Conservation (phyloP, 352 stramenopile genomes). For the Phytophthora multivora region DNA sequence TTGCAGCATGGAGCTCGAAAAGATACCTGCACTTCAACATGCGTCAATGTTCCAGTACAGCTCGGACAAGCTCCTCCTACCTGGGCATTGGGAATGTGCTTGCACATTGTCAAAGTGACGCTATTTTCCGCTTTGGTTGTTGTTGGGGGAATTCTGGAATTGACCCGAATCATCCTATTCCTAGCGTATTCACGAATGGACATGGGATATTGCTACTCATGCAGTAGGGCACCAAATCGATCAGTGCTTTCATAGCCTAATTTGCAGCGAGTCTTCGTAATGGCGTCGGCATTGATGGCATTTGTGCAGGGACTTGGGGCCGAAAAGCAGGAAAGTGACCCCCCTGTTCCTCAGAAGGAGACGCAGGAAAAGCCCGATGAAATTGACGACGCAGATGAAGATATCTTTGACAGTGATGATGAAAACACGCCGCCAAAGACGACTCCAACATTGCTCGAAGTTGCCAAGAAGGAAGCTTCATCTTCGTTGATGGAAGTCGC, state of each 20-base stretch:
- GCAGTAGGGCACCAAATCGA: neutral
- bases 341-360: neutral
- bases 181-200: neutral
- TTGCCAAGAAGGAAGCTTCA: constrained; percentile 38
- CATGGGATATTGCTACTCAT: constrained; percentile 15
- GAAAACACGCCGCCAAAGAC: constrained; percentile 24
- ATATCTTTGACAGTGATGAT: constrained; percentile 35
- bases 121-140: neutral
- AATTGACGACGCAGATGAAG: constrained; percentile 32
- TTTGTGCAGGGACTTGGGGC: constrained; percentile 39
- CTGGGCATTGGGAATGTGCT: constrained; percentile 49
- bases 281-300: constrained; percentile 47
- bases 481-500: constrained; percentile 18
- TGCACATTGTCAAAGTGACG: constrained; percentile 42
- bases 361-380: constrained; percentile 5
- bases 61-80: constrained; percentile 9
- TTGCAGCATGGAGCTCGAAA: constrained; percentile 75
- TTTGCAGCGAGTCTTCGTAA: constrained; percentile 13
- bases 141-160: constrained; percentile 18
- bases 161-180: constrained; percentile 12
- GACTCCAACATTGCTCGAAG: constrained; percentile 30
- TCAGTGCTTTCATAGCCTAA: constrained; percentile 1
- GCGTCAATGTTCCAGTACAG: neutral
- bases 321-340: constrained; percentile 22
- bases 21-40: constrained; percentile 40